Conservation (phyloP, 805 yeast genomes). For the Yamadazyma ubonensis region DNA sequence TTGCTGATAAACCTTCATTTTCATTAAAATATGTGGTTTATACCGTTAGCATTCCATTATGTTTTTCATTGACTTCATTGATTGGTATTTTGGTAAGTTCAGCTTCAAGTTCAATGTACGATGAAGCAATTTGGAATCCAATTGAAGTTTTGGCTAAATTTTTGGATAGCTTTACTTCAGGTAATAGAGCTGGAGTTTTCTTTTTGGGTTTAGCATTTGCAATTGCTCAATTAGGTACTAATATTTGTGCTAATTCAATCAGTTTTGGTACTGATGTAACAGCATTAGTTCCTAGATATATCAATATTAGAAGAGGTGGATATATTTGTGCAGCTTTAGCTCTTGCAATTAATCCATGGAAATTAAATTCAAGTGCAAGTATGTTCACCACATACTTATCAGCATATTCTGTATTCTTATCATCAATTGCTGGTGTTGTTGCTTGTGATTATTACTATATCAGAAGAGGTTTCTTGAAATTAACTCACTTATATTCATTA, state of each 20-base stretch:
- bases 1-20: slow-evolving; percentile 52
- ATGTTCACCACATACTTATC: slow-evolving; percentile 44
- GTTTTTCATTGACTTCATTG: slow-evolving; percentile 77
- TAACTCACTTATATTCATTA: slow-evolving; percentile 63
- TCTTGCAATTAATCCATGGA: slow-evolving; percentile 42
- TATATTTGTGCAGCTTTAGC: slow-evolving; percentile 42
- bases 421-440: slow-evolving; percentile 44
- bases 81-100: slow-evolving; percentile 85
- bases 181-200: slow-evolving; percentile 44
- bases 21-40: slow-evolving; percentile 41
- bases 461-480: slow-evolving; percentile 66
- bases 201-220: slow-evolving; percentile 39
- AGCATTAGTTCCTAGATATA: slow-evolving; percentile 37
- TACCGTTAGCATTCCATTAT: slow-evolving; percentile 67
- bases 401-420: slow-evolving; percentile 44
- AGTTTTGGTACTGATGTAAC: slow-evolving; percentile 44
- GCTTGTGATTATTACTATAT: slow-evolving; percentile 50
- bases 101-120: slow-evolving; percentile 66
- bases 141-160: slow-evolving; percentile 69
- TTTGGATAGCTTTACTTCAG: slow-evolving; percentile 43
- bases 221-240: slow-evolving; percentile 43
- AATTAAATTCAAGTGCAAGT: slow-evolving; percentile 36
- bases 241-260: slow-evolving; percentile 42
- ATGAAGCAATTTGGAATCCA: slow-evolving; percentile 79
- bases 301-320: slow-evolving; percentile 43